phyloP scores from a whole-genome alignment of 164 flowering plant genomes.

The Protea cynaroides region DNA sequence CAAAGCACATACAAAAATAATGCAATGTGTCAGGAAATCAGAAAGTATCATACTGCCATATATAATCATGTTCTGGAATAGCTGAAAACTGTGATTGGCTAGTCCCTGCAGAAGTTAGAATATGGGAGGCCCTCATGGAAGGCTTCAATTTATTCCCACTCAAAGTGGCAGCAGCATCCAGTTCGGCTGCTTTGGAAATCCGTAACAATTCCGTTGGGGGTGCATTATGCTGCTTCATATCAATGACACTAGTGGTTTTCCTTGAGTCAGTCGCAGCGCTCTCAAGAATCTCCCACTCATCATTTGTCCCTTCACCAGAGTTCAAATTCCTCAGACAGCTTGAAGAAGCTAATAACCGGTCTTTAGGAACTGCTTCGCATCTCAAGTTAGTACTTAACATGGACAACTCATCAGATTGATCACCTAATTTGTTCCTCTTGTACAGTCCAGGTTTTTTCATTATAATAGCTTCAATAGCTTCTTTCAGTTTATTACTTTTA shows the following conservation, averaged over 20 bases:
- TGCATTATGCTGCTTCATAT: slow-evolving; percentile 20
- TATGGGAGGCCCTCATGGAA: slow-evolving; percentile 16
- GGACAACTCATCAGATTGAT: slow-evolving; percentile 39
- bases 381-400: slow-evolving; percentile 26
- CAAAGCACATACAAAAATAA: slow-evolving; percentile 1
- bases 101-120: slow-evolving; percentile 14
- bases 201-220: slow-evolving; percentile 18
- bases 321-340: slow-evolving; percentile 19
- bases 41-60: slow-evolving; percentile 77
- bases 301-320: slow-evolving; percentile 25
- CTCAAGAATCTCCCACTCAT: slow-evolving; percentile 9
- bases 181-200: slow-evolving; percentile 15
- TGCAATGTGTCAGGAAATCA: neutral
- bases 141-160: slow-evolving; percentile 21
- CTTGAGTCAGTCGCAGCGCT: slow-evolving; percentile 19
- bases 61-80: slow-evolving; percentile 73
- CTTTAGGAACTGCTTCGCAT: slow-evolving; percentile 35
- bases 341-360: slow-evolving; percentile 22
- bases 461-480: slow-evolving; percentile 54
- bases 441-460: slow-evolving; percentile 42
- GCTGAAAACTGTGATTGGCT: slow-evolving; percentile 27
- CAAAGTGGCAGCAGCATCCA: slow-evolving; percentile 7
- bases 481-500: slow-evolving; percentile 46
- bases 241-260: slow-evolving; percentile 16
- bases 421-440: slow-evolving; percentile 36